These are phyloP conservation scores for Backusella morwellensis DNA, from an alignment of 192 early-diverging fungal species.

Conservation along the genomic window DNA sequence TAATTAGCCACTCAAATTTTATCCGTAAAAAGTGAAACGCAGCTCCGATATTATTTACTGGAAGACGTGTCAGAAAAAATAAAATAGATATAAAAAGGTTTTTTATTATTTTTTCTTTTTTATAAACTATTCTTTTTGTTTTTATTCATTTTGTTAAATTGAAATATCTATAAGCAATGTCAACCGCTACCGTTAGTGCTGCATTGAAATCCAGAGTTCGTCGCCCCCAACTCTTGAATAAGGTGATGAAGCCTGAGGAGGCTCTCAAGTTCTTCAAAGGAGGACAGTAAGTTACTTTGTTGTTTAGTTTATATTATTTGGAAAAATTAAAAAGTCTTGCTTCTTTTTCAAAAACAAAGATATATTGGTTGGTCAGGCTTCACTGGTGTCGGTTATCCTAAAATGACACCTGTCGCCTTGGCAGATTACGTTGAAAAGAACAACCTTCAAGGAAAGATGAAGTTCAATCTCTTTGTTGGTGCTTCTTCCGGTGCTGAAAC, in stretches of 20 bases:
- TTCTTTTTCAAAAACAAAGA: not conserved
- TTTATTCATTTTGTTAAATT: not conserved
- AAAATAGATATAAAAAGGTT: not conserved
- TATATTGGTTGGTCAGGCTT: constrained; percentile 36
- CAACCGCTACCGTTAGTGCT: constrained; percentile 19
- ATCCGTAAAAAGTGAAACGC: not conserved
- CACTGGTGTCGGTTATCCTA: constrained; percentile 45
- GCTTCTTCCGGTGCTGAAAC: constrained; percentile 34
- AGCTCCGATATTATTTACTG: not conserved
- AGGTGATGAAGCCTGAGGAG: constrained; percentile 36
- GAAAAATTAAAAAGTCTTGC: not conserved
- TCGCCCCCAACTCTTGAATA: constrained; percentile 32
- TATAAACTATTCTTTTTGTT: not conserved
- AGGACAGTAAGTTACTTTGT: constrained; percentile 31
- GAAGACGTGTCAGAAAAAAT: not conserved
- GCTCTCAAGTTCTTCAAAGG: constrained; percentile 37
- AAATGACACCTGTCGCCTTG: constrained; percentile 35
- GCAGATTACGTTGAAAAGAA: constrained; percentile 46
- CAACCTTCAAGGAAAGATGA: constrained; percentile 41
- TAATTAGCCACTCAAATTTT: not conserved
- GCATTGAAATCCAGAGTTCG: constrained; percentile 33
- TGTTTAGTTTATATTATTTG: not conserved
- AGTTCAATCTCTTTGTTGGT: constrained; percentile 44
- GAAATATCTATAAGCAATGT: constrained; percentile 10
- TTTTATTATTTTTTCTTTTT: not conserved